Evolutionary conservation across 2,329 filamentous ascomycete species (phyloP).

Genomic region (Ceratocystis variospora): DNA sequence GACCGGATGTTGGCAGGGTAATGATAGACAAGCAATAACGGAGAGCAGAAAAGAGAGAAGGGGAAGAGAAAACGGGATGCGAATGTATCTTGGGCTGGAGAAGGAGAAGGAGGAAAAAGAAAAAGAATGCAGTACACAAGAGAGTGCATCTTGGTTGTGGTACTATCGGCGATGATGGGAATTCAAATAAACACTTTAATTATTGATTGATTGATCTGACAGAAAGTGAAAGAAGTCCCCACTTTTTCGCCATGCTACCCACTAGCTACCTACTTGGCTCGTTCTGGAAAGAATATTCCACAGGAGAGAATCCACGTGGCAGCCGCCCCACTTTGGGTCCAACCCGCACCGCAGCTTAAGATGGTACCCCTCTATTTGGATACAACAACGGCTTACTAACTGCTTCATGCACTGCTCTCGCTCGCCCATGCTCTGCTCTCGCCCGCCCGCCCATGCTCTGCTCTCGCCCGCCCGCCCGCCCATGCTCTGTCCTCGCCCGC

Average conservation of each 20-base stretch:
- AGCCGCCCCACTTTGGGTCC: neutral
- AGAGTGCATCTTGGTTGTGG: neutral
- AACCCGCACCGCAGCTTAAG: neutral
- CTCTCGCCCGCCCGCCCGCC: too few species aligned
- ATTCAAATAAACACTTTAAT: neutral
- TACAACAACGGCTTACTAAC: too few species aligned
- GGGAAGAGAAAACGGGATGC: neutral
- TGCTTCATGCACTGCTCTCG: too few species aligned
- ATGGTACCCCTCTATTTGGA: neutral
- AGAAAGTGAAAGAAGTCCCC: neutral
- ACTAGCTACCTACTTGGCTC: constrained; percentile 9
- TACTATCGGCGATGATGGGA: neutral
- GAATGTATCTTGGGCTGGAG: neutral
- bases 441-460: too few species aligned
- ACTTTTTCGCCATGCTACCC: neutral
- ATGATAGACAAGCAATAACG: too few species aligned
- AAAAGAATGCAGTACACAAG: neutral
- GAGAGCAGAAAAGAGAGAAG: neutral
- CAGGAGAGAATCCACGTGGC: constrained; percentile 10
- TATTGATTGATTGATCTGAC: neutral
- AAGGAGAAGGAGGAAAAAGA: neutral
- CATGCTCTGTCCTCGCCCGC: too few species aligned
- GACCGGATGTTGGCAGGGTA: too few species aligned
- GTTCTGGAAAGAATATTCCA: constrained; percentile 12
- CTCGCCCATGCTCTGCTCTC: too few species aligned